phyloP scores from a whole-genome alignment of 169 alveolate genomes.

The Plasmodium fragile region DNA sequence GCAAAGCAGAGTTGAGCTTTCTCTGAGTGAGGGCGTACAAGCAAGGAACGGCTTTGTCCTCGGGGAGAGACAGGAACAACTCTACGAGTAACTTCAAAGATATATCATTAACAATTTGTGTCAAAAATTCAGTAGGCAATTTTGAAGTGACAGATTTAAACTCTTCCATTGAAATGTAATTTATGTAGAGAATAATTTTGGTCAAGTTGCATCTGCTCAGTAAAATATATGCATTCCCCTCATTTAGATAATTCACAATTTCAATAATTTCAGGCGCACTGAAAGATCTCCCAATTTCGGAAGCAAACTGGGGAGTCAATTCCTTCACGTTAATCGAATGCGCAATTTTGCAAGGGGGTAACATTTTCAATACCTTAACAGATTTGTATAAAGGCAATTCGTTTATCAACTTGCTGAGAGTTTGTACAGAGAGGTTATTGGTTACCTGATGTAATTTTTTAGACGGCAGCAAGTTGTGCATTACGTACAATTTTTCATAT shows the following conservation, averaged over 20 bases:
- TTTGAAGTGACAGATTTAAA: constrained; percentile 16
- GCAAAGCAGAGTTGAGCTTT: neutral
- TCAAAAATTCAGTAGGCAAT: constrained; percentile 25
- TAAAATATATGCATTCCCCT: constrained; percentile 12
- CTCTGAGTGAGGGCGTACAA: neutral
- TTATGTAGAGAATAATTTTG: constrained; percentile 38
- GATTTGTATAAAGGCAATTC: constrained; percentile 66
- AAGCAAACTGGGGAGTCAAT: constrained; percentile 4
- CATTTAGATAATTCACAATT: constrained; percentile 17
- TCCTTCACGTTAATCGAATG: neutral
- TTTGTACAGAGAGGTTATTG: constrained; percentile 3
- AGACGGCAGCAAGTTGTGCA: constrained; percentile 15
- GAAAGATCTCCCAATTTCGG: constrained; percentile 28
- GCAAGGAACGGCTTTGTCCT: constrained; percentile 34
- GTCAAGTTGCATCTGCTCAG: constrained; percentile 2
- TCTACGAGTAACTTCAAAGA: constrained; percentile 26
- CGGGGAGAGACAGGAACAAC: constrained; percentile 15
- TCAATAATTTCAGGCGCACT: constrained; percentile 27
- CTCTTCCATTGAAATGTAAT: constrained; percentile 35
- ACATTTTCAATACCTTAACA: constrained; percentile 21
- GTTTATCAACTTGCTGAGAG: constrained; percentile 17
- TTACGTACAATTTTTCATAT: constrained; percentile 43
- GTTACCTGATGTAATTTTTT: constrained; percentile 24
- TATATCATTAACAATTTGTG: constrained; percentile 70
- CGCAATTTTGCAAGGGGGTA: constrained; percentile 30